Evolutionary conservation across 805 yeast species (phyloP), one percentile per base, ranked within the genome.

Genomic region (Kregervanrija fluxuum): DNA sequence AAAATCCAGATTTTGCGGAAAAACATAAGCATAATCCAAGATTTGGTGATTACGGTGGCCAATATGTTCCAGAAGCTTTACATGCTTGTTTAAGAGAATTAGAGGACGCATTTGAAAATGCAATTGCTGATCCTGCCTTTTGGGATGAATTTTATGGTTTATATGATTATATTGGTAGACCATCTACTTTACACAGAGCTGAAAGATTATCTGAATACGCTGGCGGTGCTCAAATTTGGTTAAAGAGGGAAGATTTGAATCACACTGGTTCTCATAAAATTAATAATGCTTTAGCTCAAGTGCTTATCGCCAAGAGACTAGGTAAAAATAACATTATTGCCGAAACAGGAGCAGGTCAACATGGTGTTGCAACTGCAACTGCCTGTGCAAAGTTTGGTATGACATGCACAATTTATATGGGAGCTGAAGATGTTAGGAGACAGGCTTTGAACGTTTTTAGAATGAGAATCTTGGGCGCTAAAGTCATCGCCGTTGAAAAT

Each of bases 341-440:
- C 33, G 95, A 85, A 69, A 85, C 95, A 34, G 95, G 95, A 67
- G 95, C 95, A 42, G 95, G 95, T 54, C 95, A 85, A 67, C 95
- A 85, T 60, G 95, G 95, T 70, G 95, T 85, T 34, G 95, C 95
- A 35, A 85, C 93, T 42, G 95, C 95, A 30, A 85, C 95, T 48
- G 95, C 95, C 0, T 82, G 90, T 73, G 95, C 95, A 51, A 85
- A 85, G 60, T 85, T 93, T 56, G 99, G 99, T 42, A 65, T 93
- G 67, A 78, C 85, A 62, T 93, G 99, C 72, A 87, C 87, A 12
- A 95, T 93, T 33, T 91, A 79, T 61, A 93, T 93, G 99, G 99
- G 99, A 51, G 98, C 98, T 38, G 99, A 93, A 69, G 99, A 93
- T 70, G 96, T 87, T 37, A 84, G 96, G 66, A 86, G 99, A 68